Percentiles rank a stretch among this genome's conserved stretches.
These are phyloP conservation scores for Cladobotryum protrusum DNA, from an alignment of 2,329 filamentous ascomycete genomes.

Conservation along the genomic window DNA sequence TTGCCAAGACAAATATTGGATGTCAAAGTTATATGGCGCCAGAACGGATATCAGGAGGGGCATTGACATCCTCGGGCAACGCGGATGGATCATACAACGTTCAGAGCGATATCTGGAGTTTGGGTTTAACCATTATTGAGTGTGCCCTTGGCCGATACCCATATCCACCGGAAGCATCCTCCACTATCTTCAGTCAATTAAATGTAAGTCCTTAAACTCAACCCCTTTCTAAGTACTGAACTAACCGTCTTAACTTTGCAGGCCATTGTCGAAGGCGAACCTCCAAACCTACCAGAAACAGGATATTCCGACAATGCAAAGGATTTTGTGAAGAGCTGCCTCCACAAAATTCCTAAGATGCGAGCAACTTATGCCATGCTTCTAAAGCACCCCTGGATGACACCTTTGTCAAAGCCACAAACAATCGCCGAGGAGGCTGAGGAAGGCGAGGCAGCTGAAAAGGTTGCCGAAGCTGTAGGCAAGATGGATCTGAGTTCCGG, in stretches of 20 bases:
- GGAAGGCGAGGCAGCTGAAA: constrained; percentile 47
- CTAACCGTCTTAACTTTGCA: constrained; percentile 30
- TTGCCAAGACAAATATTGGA: constrained; percentile 97
- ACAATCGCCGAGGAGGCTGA: constrained; percentile 67
- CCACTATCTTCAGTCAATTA: constrained; percentile 96
- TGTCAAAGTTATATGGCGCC: constrained; percentile 99
- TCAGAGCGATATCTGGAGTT: constrained; percentile 95
- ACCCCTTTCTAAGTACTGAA: neutral
- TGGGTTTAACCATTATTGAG: constrained; percentile 91
- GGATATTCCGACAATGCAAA: constrained; percentile 73
- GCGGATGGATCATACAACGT: constrained; percentile 89
- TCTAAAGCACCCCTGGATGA: constrained; percentile 83
- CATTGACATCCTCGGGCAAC: constrained; percentile 62
- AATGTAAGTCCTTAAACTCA: constrained; percentile 70
- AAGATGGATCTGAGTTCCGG: constrained; percentile 35
- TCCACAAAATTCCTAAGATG: constrained; percentile 87
- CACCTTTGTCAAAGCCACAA: constrained; percentile 66
- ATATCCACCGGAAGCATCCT: constrained; percentile 94
- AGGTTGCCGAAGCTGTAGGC: constrained; percentile 37
- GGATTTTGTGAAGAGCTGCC: constrained; percentile 81
- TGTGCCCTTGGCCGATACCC: constrained; percentile 92
- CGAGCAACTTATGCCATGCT: constrained; percentile 93
- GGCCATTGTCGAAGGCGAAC: constrained; percentile 98
- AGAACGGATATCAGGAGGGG: constrained; percentile 85
- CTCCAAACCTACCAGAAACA: constrained; percentile 73